phyloP scores from a whole-genome alignment of 495 filamentous ascomycete species.

The Xylaria acuta region DNA sequence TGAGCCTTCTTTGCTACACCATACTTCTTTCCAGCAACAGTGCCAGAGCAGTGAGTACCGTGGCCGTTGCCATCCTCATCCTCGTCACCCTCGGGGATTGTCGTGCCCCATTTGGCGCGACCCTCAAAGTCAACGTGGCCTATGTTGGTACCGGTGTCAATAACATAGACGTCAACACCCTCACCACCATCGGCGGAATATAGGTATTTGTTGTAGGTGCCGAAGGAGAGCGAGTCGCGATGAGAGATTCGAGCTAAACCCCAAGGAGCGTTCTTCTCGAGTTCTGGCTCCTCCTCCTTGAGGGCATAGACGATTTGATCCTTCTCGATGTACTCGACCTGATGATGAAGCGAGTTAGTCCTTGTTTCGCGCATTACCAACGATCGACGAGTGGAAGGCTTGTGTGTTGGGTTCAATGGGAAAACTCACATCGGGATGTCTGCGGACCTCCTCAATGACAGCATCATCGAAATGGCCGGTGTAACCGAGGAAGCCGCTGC shows the following conservation, averaged over 20 bases:
- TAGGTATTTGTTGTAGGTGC: slow-evolving; percentile 97
- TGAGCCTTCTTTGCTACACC: slow-evolving; percentile 99
- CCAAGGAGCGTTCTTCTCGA: slow-evolving; percentile 94
- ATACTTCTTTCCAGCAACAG: slow-evolving; percentile 96
- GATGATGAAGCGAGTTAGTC: slow-evolving; percentile 25
- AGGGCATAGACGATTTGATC: slow-evolving; percentile 86
- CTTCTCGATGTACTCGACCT: slow-evolving; percentile 97
- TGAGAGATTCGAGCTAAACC: slow-evolving; percentile 98
- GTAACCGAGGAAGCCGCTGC: slow-evolving; percentile 83
- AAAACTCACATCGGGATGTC: slow-evolving; percentile 92
- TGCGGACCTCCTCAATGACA: slow-evolving; percentile 90
- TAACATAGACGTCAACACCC: slow-evolving; percentile 98
- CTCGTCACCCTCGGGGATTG: slow-evolving; percentile 80
- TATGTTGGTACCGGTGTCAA: slow-evolving; percentile 95
- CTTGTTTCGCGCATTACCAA: neutral
- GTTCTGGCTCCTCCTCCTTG: slow-evolving; percentile 51
- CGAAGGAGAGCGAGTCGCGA: slow-evolving; percentile 82
- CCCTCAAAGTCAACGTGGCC: slow-evolving; percentile 97
- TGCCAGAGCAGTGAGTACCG: slow-evolving; percentile 99
- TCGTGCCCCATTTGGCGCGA: slow-evolving; percentile 95
- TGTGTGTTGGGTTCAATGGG: neutral
- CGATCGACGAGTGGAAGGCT: neutral
- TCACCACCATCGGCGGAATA: slow-evolving; percentile 91
- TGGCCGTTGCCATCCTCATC: slow-evolving; percentile 98
- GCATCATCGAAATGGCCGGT: slow-evolving; percentile 95